Evolutionary conservation across 108 stramenopile genomes (phyloP).

Genomic region (Cyclostephanos tholiformis): DNA sequence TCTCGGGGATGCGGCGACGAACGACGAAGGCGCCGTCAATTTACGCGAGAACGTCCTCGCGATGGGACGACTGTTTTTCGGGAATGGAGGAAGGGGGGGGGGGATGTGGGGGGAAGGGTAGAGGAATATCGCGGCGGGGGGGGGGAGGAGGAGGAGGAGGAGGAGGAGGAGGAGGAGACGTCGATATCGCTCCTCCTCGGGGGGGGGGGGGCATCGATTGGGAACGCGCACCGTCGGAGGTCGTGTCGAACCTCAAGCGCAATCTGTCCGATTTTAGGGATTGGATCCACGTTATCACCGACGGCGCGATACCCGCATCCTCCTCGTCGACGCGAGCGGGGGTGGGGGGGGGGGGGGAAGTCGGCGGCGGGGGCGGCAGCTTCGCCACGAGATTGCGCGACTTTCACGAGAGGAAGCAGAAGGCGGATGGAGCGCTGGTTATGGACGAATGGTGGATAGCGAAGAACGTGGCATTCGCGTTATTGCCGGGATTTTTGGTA

Average conservation of each 20-base stretch:
- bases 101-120: too few species aligned
- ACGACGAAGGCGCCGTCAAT: constrained; percentile 23
- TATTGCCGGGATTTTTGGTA: constrained; percentile 25
- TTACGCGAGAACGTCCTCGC: constrained; percentile 35
- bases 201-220: constrained; percentile 23
- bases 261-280: constrained; percentile 28
- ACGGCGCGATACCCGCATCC: constrained; percentile 37
- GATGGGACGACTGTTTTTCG: constrained; percentile 33
- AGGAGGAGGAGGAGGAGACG: too few species aligned
- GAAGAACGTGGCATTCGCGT: constrained; percentile 35
- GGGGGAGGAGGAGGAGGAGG: too few species aligned
- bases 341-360: too few species aligned
- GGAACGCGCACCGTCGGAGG: constrained; percentile 33
- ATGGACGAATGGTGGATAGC: constrained; percentile 44
- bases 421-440: constrained; percentile 17
- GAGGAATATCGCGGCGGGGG: too few species aligned
- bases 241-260: constrained; percentile 24
- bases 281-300: constrained; percentile 32
- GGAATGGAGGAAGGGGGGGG: constrained; percentile 31
- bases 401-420: constrained; percentile 30
- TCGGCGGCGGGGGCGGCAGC: not conserved
- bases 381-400: constrained; percentile 28
- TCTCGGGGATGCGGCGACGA: constrained; percentile 14
- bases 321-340: too few species aligned
- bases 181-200: too few species aligned